Conservation (phyloP, 2,329 filamentous ascomycete genomes). For the Septoria linicola region DNA sequence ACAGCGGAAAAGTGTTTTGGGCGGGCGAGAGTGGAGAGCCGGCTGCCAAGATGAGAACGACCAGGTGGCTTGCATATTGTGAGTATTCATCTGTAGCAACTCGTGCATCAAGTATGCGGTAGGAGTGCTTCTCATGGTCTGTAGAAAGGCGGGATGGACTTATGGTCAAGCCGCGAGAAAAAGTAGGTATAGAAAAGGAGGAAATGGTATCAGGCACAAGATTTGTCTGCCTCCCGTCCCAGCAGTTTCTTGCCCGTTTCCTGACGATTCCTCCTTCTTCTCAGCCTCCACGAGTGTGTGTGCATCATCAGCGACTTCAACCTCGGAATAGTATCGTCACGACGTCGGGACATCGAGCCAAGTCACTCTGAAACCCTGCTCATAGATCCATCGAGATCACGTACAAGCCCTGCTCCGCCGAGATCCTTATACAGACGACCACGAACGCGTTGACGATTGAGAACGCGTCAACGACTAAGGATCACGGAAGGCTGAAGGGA, state of each 20-base stretch:
- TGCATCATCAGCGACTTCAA: not conserved
- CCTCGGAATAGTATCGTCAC: not conserved
- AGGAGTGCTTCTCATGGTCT: not conserved
- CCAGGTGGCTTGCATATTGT: too few relatives aligned
- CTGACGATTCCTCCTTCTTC: not conserved
- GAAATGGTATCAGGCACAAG: not conserved
- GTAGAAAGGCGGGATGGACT: not conserved
- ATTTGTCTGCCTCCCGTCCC: not conserved
- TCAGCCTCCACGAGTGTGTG: not conserved
- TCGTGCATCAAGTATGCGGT: too few relatives aligned
- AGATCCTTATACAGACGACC: too few relatives aligned
- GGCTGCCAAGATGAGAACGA: not conserved
- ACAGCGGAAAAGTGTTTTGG: not conserved
- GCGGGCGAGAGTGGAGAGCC: constrained; percentile 5
- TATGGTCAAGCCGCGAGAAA: not conserved
- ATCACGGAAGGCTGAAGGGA: too few relatives aligned
- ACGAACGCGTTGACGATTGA: not conserved
- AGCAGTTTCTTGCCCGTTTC: not conserved
- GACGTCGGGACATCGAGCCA: not conserved
- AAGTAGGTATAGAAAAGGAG: too few relatives aligned
- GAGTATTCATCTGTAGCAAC: too few relatives aligned
- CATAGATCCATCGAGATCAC: too few relatives aligned
- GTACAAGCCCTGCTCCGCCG: too few relatives aligned
- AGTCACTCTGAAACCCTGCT: too few relatives aligned
- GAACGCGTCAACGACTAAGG: too few relatives aligned